These are phyloP conservation scores for Arbutus unedo DNA, from an alignment of 148 eudicot genomes.

Conservation along the genomic window DNA sequence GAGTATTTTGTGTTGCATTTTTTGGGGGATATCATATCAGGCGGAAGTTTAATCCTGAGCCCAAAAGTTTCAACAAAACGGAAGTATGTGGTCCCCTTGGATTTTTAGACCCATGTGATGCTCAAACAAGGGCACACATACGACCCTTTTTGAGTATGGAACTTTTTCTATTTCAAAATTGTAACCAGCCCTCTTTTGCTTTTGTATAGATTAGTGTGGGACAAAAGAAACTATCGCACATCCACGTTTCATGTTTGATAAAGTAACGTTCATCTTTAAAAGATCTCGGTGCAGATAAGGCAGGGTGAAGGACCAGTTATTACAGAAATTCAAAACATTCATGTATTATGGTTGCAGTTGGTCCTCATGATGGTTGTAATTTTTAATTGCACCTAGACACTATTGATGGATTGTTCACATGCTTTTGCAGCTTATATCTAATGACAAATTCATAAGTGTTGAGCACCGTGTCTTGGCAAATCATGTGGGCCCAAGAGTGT, in stretches of 20 bases:
- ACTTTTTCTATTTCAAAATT: too few species aligned
- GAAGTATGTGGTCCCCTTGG: too few species aligned
- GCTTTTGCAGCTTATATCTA: constrained; percentile 24
- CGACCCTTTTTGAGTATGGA: neutral
- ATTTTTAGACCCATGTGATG: too few species aligned
- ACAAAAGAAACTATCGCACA: neutral
- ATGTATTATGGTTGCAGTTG: neutral
- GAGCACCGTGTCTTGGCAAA: constrained; percentile 31
- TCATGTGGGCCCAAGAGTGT: constrained; percentile 26
- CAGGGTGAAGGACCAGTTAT: neutral
- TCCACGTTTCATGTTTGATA: neutral
- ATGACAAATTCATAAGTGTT: constrained; percentile 31
- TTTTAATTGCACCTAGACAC: neutral
- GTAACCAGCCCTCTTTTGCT: neutral
- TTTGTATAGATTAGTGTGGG: neutral
- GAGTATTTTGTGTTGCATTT: too few species aligned
- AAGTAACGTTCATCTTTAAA: neutral
- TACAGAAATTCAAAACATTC: neutral
- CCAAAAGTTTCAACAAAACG: too few species aligned
- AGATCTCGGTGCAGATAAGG: neutral
- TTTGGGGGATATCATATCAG: too few species aligned
- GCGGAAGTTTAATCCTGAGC: too few species aligned
- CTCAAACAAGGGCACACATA: too few species aligned
- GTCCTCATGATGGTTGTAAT: neutral
- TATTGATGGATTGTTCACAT: neutral